Evolutionary conservation across 2,329 filamentous ascomycete species (phyloP).

Genomic region (Trichothecium sympodiale): DNA sequence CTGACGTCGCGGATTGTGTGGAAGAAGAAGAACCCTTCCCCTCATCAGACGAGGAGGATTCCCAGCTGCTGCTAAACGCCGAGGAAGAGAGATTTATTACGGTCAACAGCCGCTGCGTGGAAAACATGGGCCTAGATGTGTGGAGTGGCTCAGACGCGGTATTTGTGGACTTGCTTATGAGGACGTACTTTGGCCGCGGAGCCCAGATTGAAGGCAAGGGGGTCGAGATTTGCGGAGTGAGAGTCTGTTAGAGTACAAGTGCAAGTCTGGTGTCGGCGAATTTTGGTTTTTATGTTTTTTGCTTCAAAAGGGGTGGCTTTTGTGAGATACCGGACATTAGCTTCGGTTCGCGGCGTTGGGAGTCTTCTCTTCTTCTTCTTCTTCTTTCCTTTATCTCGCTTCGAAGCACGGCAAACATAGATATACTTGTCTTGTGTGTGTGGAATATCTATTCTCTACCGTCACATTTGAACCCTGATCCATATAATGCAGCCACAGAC

Average conservation of each 20-base stretch:
- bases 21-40: slow-evolving; percentile 28
- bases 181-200: slow-evolving; percentile 53
- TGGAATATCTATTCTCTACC: too few relatives aligned
- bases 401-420: too few relatives aligned
- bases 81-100: slow-evolving; percentile 25
- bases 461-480: too few relatives aligned
- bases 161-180: slow-evolving; percentile 53
- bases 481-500: too few relatives aligned
- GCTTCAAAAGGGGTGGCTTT: too few relatives aligned
- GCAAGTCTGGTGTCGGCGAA: too few relatives aligned
- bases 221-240: slow-evolving; percentile 65
- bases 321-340: too few relatives aligned
- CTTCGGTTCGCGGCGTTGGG: too few relatives aligned
- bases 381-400: too few relatives aligned
- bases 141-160: slow-evolving; percentile 63
- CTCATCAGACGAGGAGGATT: slow-evolving; percentile 9
- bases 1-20: slow-evolving; percentile 44
- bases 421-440: too few relatives aligned
- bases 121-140: slow-evolving; percentile 63
- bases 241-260: slow-evolving; percentile 56
- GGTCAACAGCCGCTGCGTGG: slow-evolving; percentile 53
- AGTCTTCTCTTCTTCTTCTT: too few relatives aligned
- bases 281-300: too few relatives aligned
- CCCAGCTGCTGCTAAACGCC: slow-evolving; percentile 15
- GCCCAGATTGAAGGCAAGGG: slow-evolving; percentile 55